phyloP scores from a whole-genome alignment of 352 stramenopile genomes.

The Phytophthora brassicae region DNA sequence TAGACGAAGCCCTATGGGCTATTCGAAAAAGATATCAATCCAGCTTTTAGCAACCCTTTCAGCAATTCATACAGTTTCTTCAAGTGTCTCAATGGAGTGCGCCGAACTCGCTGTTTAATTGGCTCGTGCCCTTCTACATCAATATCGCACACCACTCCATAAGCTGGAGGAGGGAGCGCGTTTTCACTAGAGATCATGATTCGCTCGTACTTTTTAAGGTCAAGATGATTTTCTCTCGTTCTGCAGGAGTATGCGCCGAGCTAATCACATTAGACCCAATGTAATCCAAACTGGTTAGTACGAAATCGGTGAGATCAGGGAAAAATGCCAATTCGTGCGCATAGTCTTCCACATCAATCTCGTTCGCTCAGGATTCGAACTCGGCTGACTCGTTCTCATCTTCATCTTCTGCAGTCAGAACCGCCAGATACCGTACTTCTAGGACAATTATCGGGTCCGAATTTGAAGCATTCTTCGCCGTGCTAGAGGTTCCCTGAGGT shows the following conservation, averaged over 20 bases:
- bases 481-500: too few species aligned
- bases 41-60: not conserved
- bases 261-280: not conserved
- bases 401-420: not conserved
- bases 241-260: not conserved
- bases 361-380: not conserved
- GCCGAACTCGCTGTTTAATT: not conserved
- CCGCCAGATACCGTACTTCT: too few species aligned
- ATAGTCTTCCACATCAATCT: not conserved
- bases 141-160: slow-evolving; percentile 1
- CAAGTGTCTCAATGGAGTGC: not conserved
- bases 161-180: not conserved
- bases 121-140: not conserved
- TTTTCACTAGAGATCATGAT: not conserved
- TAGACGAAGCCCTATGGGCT: not conserved
- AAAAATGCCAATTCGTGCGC: not conserved
- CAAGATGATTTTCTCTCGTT: not conserved
- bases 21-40: not conserved
- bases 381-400: not conserved
- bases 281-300: not conserved
- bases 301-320: not conserved
- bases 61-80: not conserved
- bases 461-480: too few species aligned
- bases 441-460: too few species aligned
- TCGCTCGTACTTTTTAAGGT: not conserved